Conservation (phyloP, 352 stramenopile species). For the Phytopythium litorale region DNA sequence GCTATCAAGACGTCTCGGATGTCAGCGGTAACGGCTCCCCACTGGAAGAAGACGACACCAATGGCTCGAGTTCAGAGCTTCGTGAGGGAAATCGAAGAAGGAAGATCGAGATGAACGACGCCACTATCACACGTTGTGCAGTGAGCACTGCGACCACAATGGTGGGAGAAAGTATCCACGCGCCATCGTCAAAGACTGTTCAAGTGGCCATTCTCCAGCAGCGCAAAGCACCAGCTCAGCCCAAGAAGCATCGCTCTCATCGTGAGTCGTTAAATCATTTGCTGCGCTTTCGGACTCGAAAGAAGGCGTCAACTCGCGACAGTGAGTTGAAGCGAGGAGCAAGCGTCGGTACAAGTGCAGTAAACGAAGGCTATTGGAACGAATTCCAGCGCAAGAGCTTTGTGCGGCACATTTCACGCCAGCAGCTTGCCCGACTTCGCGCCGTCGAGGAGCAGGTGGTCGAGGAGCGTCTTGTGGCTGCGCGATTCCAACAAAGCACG, state of each 20-base stretch:
- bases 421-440: conserved; percentile 33
- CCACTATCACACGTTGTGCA: too few relatives aligned
- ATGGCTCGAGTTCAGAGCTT: neutral
- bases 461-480: conserved; percentile 17
- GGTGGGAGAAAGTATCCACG: too few relatives aligned
- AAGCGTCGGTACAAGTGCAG: neutral
- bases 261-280: neutral
- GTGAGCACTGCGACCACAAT: too few relatives aligned
- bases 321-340: neutral
- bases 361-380: conserved; percentile 21
- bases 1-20: neutral
- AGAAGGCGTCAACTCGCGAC: neutral
- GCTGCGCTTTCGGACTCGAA: neutral
- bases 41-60: neutral
- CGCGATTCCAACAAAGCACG: conserved; percentile 18
- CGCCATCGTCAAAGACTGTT: neutral
- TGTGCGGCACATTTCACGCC: conserved; percentile 47
- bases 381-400: conserved; percentile 56
- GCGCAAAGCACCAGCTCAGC: neutral
- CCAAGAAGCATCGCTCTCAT: neutral
- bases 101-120: too few relatives aligned
- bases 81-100: too few relatives aligned
- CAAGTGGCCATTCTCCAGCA: neutral
- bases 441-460: conserved; percentile 17
- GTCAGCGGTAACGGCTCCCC: neutral